phyloP scores from a whole-genome alignment of 2,329 filamentous ascomycete species.

The Ceratocystis cubensis region DNA sequence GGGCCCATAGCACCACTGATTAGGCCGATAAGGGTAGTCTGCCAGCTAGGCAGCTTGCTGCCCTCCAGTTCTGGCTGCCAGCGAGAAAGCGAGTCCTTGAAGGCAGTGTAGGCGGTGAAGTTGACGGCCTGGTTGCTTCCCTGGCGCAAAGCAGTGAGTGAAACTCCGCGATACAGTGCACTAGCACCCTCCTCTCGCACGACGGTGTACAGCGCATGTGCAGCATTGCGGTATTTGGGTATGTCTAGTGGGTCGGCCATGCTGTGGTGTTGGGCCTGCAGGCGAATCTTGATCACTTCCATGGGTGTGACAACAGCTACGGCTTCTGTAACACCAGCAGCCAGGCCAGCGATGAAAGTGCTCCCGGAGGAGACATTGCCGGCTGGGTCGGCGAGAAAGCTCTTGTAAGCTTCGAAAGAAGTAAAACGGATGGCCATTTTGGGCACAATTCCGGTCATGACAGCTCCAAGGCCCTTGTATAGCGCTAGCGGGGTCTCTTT shows the following conservation, averaged over 20 bases:
- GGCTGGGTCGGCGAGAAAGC: constrained; percentile 57
- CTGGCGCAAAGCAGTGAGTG: constrained; percentile 82
- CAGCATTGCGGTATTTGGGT: constrained; percentile 94
- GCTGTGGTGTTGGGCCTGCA: constrained; percentile 95
- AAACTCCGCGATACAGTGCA: constrained; percentile 85
- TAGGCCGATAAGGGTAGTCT: constrained; percentile 83
- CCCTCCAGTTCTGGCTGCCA: constrained; percentile 57
- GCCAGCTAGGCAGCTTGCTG: constrained; percentile 63
- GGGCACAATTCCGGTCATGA: constrained; percentile 88
- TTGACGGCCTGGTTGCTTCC: constrained; percentile 97
- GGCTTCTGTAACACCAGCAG: constrained; percentile 89
- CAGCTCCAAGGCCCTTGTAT: constrained; percentile 97
- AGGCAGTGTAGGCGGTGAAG: constrained; percentile 93
- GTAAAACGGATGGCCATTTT: constrained; percentile 99
- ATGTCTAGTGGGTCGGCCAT: constrained; percentile 94
- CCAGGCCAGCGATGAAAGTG: constrained; percentile 67
- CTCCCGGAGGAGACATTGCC: constrained; percentile 56
- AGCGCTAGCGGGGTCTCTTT: constrained; percentile 84
- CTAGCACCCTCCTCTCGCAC: constrained; percentile 80
- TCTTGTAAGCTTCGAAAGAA: constrained; percentile 92
- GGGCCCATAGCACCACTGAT: constrained; percentile 91
- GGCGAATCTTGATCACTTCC: constrained; percentile 97
- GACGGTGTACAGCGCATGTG: constrained; percentile 71
- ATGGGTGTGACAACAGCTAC: constrained; percentile 94
- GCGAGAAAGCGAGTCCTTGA: constrained; percentile 65